Base-by-base conservation (phyloP, 352 stramenopile genomes). In the Hyaloperonospora brassicae region DNA sequence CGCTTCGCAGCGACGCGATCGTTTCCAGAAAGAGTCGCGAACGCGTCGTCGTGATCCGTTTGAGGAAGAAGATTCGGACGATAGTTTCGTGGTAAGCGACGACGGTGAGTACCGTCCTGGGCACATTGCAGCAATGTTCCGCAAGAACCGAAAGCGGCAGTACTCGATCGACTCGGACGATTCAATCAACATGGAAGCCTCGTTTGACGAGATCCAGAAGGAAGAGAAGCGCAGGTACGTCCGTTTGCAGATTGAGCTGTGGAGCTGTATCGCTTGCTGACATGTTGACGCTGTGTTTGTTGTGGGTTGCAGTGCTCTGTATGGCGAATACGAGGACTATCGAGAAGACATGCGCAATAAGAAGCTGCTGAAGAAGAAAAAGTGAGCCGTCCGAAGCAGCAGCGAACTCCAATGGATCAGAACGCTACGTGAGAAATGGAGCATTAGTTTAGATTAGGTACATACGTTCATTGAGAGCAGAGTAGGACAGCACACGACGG, bases 131-230 rank as follows among this genome's bases (percentile, higher is more conserved):
- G 72, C 73, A 17, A 90, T 92, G 79, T 82, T 94, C 31, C 69
- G 70, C 7, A 87, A 87, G 49, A 77, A 79, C 23, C 73, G 81
- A 2, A 86, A 89, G 64, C 74, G 76, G 11, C 67, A 70, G 34
- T 87, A 87, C 63, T 89, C 81, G 47, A 70, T 87, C 34, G 83
- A 92, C 52, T 90, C 81, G 50, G 68, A 72, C 6, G 84, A 89
- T 52, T 93, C 83, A 50, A 79, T 72, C 50, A 87, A 93, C 56
- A 94, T 94, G 84, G 84, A 94, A 38, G 80, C 84, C 7, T 83
- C 73, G 2, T 92, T 80, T 49, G 76, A 81, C 21, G 81, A 94
- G 58, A 94, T 94, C 47, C 81, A 91, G 63, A 77, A 87, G 54
- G 84, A 94, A 56, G 84, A 94, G 57, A 79, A 86, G 62, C 79